Base-by-base conservation (phyloP, 352 stramenopile genomes). In the Phytophthora uliginosa region DNA sequence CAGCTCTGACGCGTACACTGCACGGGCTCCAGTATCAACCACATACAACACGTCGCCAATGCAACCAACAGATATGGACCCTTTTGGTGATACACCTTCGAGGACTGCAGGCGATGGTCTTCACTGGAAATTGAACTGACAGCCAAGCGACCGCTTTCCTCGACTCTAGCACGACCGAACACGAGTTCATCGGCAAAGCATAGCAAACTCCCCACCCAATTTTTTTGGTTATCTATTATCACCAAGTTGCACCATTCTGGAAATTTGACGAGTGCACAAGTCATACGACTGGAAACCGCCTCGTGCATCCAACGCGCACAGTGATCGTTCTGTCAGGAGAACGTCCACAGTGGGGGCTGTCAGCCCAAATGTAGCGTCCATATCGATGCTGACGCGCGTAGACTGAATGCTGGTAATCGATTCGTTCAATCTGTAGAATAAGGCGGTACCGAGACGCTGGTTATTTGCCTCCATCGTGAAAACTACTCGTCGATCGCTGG, bases 31-130 rank as follows among this genome's bases (percentile, higher is more conserved):
- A n/a, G 64, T 22, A 33, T 90, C 69, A 3, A 81, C 22, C 0
- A 84, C 36, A n/a, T 83, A 73, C 7, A 91, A n/a, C 15, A 66
- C 52, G 18, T 82, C 68, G 17, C 38, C 76, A 13, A 74, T 38
- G 22, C 62, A 71, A 3, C 62, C 62, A 63, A 69, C 22, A 55
- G 12, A 52, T 0, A 76, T 17, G 12, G 31, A 1, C 67, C 34
- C 13, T 54, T 38, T 3, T 64, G 74, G 2, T 71, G 24, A 26
- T 68, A 33, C 10, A 9, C 26, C 33, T 6, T 15, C 38, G 24
- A 59, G 31, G 18, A 45, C 15, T 15, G 34, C 36, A 7, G 58
- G 26, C 77, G 71, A 40, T 78, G 61, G 12, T 90, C 79, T 45
- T 86, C 75, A 54, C 57, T 74, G 9, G 69, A 78, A 57, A 81